Evolutionary conservation across 108 stramenopile species (phyloP), one percentile per base, ranked within the genome.

Genomic region (Nitzschia putrida): DNA sequence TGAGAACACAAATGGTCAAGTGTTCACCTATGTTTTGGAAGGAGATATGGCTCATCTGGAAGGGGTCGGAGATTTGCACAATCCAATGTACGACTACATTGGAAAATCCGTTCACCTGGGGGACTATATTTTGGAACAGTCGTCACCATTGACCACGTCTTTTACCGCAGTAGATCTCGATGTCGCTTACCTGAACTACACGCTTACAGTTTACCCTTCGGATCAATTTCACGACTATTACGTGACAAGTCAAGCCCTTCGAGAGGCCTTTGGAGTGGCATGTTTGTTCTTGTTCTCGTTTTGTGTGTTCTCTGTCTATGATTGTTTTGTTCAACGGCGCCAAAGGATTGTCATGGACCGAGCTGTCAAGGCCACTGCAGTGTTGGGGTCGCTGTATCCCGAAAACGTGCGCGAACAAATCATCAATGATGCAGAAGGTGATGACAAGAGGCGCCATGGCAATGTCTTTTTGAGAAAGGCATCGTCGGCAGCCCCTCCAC

Each of bases 11-110:
- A 29, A n/a, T 20, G 63, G 63, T 4, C 66, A 85, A 42, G 21
- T 41, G 11, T 77, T 79, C 55, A 85, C 74, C 21, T 90, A 78
- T 52, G 26, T 37, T 13, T 63, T 91, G 26, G 61, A 68, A 16
- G 90, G 85, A 0, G 67, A 55, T 11, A n/a, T 64, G 0, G 83
- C 83, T 23, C 64, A 45, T 10, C 64, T 74, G 8, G 13, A 85
- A 56, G 85, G 86, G 1, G 69, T 69, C 18, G 84, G 84, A 12
- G 88, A 90, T 53, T 37, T 61, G 12, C 84, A 90, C 45, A 84
- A 90, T 57, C 41, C 53, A 12, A 61, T 54, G 20, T 90, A 78
- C 57, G 66, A 80, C 47, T 54, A 68, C 13, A 40, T 67, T 7
- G 60, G 66, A 11, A 29, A 20, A 18, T 55, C 34, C 11, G 42